Conservation (phyloP, 768 basidiomycete genomes). For the Coprinellus micaceus region DNA sequence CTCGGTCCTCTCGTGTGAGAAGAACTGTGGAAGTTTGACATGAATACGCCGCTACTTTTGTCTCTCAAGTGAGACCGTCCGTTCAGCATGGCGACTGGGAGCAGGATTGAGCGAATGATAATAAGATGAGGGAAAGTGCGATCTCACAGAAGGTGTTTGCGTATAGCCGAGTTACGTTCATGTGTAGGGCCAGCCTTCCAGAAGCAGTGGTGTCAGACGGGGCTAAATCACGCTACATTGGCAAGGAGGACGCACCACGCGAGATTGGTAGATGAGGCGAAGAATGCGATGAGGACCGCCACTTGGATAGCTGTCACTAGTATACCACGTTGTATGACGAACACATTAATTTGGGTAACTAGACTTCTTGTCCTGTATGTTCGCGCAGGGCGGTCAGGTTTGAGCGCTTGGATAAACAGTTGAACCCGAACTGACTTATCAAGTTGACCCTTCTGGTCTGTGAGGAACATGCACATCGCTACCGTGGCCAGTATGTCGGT, state of each 20-base stretch:
- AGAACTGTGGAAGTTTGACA: not conserved
- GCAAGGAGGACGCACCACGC: conserved; percentile 37
- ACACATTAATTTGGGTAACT: conserved; percentile 37
- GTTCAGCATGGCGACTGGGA: conserved; percentile 10
- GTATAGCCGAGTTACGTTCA: conserved; percentile 47
- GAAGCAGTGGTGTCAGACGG: no score
- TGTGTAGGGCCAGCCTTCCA: conserved; percentile 45
- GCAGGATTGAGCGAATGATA: not conserved
- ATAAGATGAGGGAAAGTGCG: conserved; percentile 14
- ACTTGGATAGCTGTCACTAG: conserved; percentile 43
- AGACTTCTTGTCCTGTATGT: conserved; percentile 39
- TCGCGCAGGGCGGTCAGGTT: no score
- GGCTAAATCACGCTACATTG: no score
- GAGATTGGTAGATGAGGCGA: conserved; percentile 29
- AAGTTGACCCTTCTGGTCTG: conserved; percentile 35
- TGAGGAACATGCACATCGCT: conserved; percentile 40
- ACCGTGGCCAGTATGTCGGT: conserved; percentile 44
- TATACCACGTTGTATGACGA: conserved; percentile 39
- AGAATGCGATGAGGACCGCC: conserved; percentile 39
- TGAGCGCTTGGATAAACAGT: no score
- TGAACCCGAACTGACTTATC: conserved; percentile 30
- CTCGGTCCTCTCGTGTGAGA: not conserved
- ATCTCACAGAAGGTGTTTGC: conserved; percentile 48
- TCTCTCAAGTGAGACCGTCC: conserved; percentile 10
- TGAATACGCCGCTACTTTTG: conserved; percentile 1